Evolutionary conservation across 148 eudicot species (phyloP), one percentile per base, ranked within the genome.

Genomic region (Nyssa sinensis): DNA sequence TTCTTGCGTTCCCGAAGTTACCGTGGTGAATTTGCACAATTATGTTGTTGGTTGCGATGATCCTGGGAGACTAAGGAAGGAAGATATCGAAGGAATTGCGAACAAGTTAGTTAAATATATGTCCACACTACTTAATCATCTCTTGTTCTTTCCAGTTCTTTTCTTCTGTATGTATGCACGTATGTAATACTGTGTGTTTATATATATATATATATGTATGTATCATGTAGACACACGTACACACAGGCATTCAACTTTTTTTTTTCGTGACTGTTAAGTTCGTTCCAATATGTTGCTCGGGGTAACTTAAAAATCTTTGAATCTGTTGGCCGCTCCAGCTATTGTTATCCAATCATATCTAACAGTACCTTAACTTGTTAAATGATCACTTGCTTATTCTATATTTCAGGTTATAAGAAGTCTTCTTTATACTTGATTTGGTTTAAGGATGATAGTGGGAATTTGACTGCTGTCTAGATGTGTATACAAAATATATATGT

Each of bases 1-100:
- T 82, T 81, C 97, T 3, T 73, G 85, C 30, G 96, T 84, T 12
- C 98, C 98, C 1, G 91, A 88, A 61, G 91, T 92, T 27, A 97
- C 98, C 35, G 97, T 94, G 0, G 81, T 66, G 3, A 83, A 60
- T 71, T 78, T 95, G 82, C 96, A 87, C 63, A 95, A 95, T 62
- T 95, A 88, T 59, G 98, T 84, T 21, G 93, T 89, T 0, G 89
- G 79, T 3, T 85, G 77, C 21, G 85, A 81, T 25, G 94, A 90
- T 72, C 96, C 94, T 1, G 60, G 71, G 2, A 74, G 76, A 1
- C 10, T 95, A 58, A 86, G 75, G 72, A 95, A 85, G 86, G 93
- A 92, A 35, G 87, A 88, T 53, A 82, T 94, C 10, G 85, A 87
- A 14, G 88, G 80, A 29, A 90, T 95, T 72, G 93, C 97, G 3